phyloP scores from a whole-genome alignment of 2,329 filamentous ascomycete species.

The Drechslerella stenobrocha region DNA sequence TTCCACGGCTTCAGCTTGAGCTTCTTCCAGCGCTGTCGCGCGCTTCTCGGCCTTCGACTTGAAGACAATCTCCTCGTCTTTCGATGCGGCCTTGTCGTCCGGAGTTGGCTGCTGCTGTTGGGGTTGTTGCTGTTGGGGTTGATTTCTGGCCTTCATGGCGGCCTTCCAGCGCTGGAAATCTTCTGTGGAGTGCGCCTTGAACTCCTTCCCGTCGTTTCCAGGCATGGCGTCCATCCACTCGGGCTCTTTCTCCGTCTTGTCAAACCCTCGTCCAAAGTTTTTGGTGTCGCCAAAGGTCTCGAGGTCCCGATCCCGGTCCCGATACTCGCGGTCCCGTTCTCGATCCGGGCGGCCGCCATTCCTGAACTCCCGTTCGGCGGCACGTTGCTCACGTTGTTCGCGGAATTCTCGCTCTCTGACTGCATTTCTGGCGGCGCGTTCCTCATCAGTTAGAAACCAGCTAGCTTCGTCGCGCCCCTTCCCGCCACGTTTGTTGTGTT shows the following conservation, averaged over 20 bases:
- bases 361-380: conserved; percentile 37
- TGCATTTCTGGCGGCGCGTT: conserved; percentile 34
- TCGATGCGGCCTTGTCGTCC: conserved; percentile 35
- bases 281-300: conserved; percentile 35
- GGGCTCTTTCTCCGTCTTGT: conserved; percentile 58
- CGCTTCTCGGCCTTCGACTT: conserved; percentile 45
- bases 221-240: conserved; percentile 61
- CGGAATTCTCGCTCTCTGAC: conserved; percentile 36
- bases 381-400: conserved; percentile 39
- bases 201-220: conserved; percentile 55
- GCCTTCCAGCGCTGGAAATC: conserved; percentile 64
- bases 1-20: conserved; percentile 29
- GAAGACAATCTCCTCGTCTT: conserved; percentile 45
- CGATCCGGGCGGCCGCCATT: conserved; percentile 54
- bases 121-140: conserved; percentile 32
- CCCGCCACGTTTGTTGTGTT: conserved; percentile 49
- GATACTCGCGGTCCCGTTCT: conserved; percentile 50
- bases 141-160: conserved; percentile 58
- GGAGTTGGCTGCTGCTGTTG: conserved; percentile 8
- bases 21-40: conserved; percentile 38
- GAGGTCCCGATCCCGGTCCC: conserved; percentile 45
- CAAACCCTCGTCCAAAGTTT: conserved; percentile 49
- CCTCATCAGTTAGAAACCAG: conserved; percentile 52
- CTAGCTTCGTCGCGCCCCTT: conserved; percentile 51
- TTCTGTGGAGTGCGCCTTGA: conserved; percentile 59